Evolutionary conservation across 2,329 filamentous ascomycete genomes (phyloP), one percentile per base, ranked within the genome.

Genomic region (Talaromyces sp.): DNA sequence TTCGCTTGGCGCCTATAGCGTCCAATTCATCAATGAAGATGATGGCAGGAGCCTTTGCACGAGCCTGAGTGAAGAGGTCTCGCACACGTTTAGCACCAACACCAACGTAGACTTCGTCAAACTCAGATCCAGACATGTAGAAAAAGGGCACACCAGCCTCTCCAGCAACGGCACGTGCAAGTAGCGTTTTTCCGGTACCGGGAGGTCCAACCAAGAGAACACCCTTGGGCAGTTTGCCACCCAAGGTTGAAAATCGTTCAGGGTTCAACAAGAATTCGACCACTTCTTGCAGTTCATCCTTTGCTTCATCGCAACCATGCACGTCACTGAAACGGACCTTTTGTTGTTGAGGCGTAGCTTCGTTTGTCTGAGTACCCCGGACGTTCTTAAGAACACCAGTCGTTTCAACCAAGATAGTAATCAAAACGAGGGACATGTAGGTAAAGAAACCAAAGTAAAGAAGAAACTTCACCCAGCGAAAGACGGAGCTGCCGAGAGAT

Each of bases 121-220:
- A 99, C 76, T 99, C 95, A 63, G 92, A 96, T 58, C 95, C 95
- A 72, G 95, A 99, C 93, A 99, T 98, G 84, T 97, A 99, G 83
- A 98, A 99, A 83, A 99, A 99, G 1, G 95, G 95, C 18, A 99
- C 95, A 62, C 93, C 95, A 60, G 95, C 93, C 80, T 99, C 95
- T 59, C 95, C 95, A 55, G 95, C 95, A 65, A 99, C 95, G 61
- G 95, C 96, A 71, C 95, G 89, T 66, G 95, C 95, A 65, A 99
- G 85, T 44, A 99, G 85, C 12, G 95, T 99, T 80, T 99, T 99
- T 79, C 95, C 95, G 65, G 95, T 99, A 80, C 95, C 95, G 59
- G 95, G 95, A 72, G 95, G 95, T 0, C 95, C 95, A 71, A 96
- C 92, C 25, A 99, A 85, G 58, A 99, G 84, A 64, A 99, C 92